Conservation (phyloP, 768 basidiomycete genomes). For the Leucocoprinus leucothites region DNA sequence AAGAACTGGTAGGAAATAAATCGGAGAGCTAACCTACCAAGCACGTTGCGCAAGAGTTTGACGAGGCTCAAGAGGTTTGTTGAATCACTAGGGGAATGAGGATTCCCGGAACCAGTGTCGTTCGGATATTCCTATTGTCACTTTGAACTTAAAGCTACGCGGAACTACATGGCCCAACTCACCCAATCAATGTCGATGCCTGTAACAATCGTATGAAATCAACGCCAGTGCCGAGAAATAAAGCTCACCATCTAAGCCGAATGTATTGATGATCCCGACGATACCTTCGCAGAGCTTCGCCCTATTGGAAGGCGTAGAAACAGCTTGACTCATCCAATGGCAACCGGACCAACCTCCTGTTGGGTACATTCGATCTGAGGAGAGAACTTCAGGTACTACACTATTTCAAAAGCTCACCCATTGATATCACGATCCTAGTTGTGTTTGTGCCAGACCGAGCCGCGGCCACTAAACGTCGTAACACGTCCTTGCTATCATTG, state of each 20-base stretch:
- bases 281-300: constrained; percentile 52
- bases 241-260: constrained; percentile 59
- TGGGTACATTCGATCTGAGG: background rate
- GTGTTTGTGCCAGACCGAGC: constrained; percentile 51
- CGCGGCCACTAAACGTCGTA: constrained; percentile 51
- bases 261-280: constrained; percentile 47
- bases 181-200: constrained; percentile 59
- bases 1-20: background rate
- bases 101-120: constrained; percentile 55
- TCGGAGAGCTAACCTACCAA: constrained; percentile 33
- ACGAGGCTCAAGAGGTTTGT: constrained; percentile 62
- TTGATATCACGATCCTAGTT: constrained; percentile 62
- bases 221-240: constrained; percentile 21
- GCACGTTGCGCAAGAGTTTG: constrained; percentile 46
- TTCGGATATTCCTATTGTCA: constrained; percentile 66
- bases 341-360: constrained; percentile 64
- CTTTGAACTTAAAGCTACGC: background rate
- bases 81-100: constrained; percentile 50
- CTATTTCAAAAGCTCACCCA: constrained; percentile 44
- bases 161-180: background rate
- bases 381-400: background rate
- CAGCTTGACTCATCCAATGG: constrained; percentile 56
- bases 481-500: constrained; percentile 42
- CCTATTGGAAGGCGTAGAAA: constrained; percentile 41
- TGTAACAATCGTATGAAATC: constrained; percentile 22